phyloP scores from a whole-genome alignment of 1,284 basidiomycete genomes.

The Ustilago trichophora region DNA sequence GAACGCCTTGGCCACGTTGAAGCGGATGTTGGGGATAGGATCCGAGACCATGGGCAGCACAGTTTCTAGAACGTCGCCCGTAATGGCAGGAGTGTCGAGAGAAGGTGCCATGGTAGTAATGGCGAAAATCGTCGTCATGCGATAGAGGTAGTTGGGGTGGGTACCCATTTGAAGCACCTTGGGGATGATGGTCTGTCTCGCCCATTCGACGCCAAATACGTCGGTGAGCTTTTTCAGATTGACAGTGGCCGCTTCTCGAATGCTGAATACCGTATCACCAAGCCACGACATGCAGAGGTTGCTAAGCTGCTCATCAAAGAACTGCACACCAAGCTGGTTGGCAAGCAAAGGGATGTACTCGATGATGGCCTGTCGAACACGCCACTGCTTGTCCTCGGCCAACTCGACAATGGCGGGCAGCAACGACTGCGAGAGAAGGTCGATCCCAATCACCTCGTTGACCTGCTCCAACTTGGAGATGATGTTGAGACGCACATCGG shows the following conservation, averaged over 20 bases:
- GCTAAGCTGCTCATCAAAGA: constrained; percentile 97
- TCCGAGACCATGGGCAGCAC: constrained; percentile 86
- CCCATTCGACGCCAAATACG: constrained; percentile 99
- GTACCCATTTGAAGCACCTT: constrained; percentile 97
- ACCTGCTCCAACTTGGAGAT: constrained; percentile 99
- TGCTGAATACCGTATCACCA: constrained; percentile 97
- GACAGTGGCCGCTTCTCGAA: constrained; percentile 94
- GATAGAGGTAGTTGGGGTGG: constrained; percentile 95
- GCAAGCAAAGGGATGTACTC: constrained; percentile 97
- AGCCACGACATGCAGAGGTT: constrained; percentile 99
- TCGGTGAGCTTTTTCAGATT: constrained; percentile 98
- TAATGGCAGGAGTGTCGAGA: constrained; percentile 85
- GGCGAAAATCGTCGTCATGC: constrained; percentile 99
- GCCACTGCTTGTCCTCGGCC: constrained; percentile 99
- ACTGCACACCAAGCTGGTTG: constrained; percentile 92
- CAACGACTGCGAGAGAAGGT: constrained; percentile 91
- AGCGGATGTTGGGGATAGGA: constrained; percentile 98
- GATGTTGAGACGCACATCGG: constrained; percentile 95
- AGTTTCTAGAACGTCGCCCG: constrained; percentile 84
- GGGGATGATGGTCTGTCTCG: constrained; percentile 90
- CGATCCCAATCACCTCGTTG: constrained; percentile 95
- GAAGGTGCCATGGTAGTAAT: constrained; percentile 96
- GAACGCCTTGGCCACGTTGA: constrained; percentile 92
- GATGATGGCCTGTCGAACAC: constrained; percentile 98
- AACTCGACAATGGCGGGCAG: constrained; percentile 97